Base-by-base conservation (phyloP, 2,329 filamentous ascomycete genomes). In the Elsinoe fawcettii region DNA sequence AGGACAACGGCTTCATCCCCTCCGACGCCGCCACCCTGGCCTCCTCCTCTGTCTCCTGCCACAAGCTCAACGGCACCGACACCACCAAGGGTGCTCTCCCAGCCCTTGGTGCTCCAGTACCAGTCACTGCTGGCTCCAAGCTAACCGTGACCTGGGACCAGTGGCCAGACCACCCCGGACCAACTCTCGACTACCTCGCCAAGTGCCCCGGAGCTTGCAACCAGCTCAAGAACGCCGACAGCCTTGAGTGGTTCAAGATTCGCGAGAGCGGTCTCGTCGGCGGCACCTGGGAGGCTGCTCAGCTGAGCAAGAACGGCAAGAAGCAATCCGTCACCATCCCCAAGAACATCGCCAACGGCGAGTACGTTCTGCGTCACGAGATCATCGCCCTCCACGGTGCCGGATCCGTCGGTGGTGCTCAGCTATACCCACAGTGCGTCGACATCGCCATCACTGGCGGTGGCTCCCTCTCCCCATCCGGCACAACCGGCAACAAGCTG, bases 191-290 rank as follows among this genome's bases (percentile, higher is more conserved):
- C 59, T 73, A 73, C 58, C 64, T 71, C 12, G 55, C 55, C 55
- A 46, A 49, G 27, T 56, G 55, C 70, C 71, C 44, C 66, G 63
- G 60, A 20, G 66, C 30, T 8, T 53, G 49, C 34, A 80, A 77
- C 25, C 76, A 82, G 67, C 84, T 80, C 68, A 73, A 77, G 36
- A 67, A 43, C 8, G 80, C 77, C 58, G 76, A 80, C 69, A 66
- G 71, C 5, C 75, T 85, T 25, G 69, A 79, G 62, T 86, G 79
- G 69, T 81, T 84, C 77, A 87, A 87, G 76, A 84, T 86, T 59
- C 76, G 78, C 37, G 76, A 76, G 57, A 73, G 68, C 30, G 84
- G 83, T 58, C 75, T 82, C 61, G 70, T 78, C 59, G 65, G 72
- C 60, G 76, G 78, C 36, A 70, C 67, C 41, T 86, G 82, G 81